Base-by-base conservation (phyloP, 176 grass and related monocot genomes). In the Dactylis glomerata region DNA sequence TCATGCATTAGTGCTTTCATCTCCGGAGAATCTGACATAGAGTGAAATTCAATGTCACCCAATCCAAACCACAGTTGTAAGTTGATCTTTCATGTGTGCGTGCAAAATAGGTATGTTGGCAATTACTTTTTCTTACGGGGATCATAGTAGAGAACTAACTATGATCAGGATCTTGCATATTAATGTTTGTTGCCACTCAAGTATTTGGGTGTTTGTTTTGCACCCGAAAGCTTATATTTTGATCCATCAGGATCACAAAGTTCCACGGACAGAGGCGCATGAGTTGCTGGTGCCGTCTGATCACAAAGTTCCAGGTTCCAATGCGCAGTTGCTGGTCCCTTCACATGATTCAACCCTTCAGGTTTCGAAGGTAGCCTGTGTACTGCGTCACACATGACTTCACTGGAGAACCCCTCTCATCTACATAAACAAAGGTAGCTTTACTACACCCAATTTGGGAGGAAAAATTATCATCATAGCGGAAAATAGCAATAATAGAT, bases 81-180 rank as follows among this genome's bases (percentile, higher is more conserved):
- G 52, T 73, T 56, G 3, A 19, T 24, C 33, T 4, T 81, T 82
- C 34, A n/a, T n/a, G 4, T 90, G 20, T 44, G 32, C 61, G 24
- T 36, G 24, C 34, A 6, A 6, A 78, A 82, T 86, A 82, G 72
- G 88, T 90, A 90, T 36, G 83, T 86, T 78, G n/a, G 32, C 24
- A 58, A 78, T 71, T 85, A 78, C 3, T 62, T 78, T 74, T 40
- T 24, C 34, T n/a, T 55, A 8, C 32, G n/a, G 24, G 52, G 10
- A 73, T 17, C 41, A n/a, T 40, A 38, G 8, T 68, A 55, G 34
- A 20, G 49, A n/a, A 56, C 62, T 65, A 30, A 64, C 52, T 33
- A 15, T 64, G 40, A n/a, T n/a, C n/a, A 28, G 59, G 54, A 55
- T 86, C 41, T 36, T 56, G 47, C 14, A 71, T 32, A 64, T 8